A percentile compares a stretch with the other conserved stretches of the same genome.
Conservation (phyloP, 2,329 filamentous ascomycete species). For the Exophiala spinifera region DNA sequence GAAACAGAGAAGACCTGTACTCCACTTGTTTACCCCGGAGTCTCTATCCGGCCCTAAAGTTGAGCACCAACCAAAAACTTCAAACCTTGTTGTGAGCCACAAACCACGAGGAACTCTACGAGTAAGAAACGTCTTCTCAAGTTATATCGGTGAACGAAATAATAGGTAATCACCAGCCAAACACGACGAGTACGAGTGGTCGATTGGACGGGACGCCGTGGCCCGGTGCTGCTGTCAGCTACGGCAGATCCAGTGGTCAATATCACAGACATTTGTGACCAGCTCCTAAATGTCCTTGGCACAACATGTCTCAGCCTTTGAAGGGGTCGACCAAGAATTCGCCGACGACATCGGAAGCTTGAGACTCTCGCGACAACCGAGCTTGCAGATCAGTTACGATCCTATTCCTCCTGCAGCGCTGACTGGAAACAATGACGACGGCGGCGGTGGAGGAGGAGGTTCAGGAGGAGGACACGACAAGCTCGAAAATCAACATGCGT, state of each 20-base stretch:
- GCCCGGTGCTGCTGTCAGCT: no score
- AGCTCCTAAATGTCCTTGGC: slow-evolving; percentile 46
- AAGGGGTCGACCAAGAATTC: slow-evolving; percentile 47
- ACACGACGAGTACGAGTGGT: no score
- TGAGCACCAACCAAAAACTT: not conserved
- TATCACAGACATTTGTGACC: no score
- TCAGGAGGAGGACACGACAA: slow-evolving; percentile 35
- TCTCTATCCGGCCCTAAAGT: not conserved
- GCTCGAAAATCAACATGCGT: slow-evolving; percentile 46
- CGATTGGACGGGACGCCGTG: no score
- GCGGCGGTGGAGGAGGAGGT: not conserved
- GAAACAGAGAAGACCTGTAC: no score
- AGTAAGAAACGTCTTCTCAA: no score
- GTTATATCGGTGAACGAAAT: no score
- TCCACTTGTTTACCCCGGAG: not conserved
- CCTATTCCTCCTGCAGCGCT: slow-evolving; percentile 40
- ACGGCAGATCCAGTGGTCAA: no score
- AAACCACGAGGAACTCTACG: not conserved
- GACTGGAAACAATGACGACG: no score
- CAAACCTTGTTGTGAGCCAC: not conserved
- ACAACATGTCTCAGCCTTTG: slow-evolving; percentile 51
- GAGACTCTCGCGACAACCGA: slow-evolving; percentile 31
- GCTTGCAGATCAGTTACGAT: slow-evolving; percentile 48
- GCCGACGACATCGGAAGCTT: slow-evolving; percentile 25
- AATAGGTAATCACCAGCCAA: no score